phyloP scores from a whole-genome alignment of 495 filamentous ascomycete species.

The Geopyxis carbonaria region DNA sequence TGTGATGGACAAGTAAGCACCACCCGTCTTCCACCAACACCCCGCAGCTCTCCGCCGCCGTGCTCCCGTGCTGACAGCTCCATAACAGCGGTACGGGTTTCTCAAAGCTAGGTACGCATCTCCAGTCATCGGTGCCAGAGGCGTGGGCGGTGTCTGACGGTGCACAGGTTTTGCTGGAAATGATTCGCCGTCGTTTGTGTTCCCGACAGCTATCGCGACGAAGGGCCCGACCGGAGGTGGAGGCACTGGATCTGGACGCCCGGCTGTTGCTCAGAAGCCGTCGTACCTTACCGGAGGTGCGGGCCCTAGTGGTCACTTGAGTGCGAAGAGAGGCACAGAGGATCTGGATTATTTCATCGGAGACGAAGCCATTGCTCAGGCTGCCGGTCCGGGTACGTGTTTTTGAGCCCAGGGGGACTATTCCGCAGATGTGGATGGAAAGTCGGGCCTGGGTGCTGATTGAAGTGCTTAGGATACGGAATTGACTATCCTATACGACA shows the following conservation, averaged over 20 bases:
- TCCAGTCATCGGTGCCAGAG: background rate
- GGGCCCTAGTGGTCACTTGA: conserved; percentile 62
- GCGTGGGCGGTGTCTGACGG: no score
- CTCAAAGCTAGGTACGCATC: conserved; percentile 74
- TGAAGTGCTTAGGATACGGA: conserved; percentile 52
- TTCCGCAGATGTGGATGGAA: background rate
- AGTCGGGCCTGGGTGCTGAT: conserved; percentile 1
- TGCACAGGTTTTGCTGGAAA: conserved; percentile 91
- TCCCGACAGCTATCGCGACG: conserved; percentile 94
- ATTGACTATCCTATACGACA: conserved; percentile 95
- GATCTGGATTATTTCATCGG: conserved; percentile 98
- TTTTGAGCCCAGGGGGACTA: conserved; percentile 11
- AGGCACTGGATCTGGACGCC: conserved; percentile 67
- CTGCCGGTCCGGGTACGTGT: conserved; percentile 56
- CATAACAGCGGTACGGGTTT: conserved; percentile 81
- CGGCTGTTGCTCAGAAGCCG: conserved; percentile 81
- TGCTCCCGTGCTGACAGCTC: conserved; percentile 4
- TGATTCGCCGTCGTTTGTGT: conserved; percentile 96
- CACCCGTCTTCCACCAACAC: conserved; percentile 12
- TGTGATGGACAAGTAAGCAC: conserved; percentile 99
- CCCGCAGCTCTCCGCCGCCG: conserved; percentile 11
- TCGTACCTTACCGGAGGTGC: conserved; percentile 86
- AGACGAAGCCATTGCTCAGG: conserved; percentile 77
- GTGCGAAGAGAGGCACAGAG: conserved; percentile 85
- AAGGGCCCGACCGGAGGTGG: conserved; percentile 50